Conservation (phyloP, 2,329 filamentous ascomycete species). For the Teratosphaeria viscida region DNA sequence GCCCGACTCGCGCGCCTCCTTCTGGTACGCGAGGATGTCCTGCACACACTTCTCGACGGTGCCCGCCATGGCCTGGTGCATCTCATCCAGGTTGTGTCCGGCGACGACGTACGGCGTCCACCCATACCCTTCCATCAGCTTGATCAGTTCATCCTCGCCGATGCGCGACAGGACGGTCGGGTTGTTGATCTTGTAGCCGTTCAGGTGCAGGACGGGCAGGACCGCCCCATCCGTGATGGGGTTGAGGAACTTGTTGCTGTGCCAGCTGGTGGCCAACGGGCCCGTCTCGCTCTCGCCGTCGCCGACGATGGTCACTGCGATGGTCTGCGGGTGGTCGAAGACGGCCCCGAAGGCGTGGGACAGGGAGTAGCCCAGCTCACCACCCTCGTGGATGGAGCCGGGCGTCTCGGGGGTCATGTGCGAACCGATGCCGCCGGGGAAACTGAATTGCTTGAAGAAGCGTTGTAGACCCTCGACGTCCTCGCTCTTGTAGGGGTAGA, state of each 20-base stretch:
- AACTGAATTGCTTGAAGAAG: constrained; percentile 78
- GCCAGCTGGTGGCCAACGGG: constrained; percentile 68
- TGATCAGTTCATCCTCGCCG: constrained; percentile 59
- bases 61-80: constrained; percentile 74
- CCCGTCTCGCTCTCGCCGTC: constrained; percentile 77
- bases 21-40: constrained; percentile 60
- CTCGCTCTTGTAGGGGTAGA: constrained; percentile 64
- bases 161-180: constrained; percentile 64
- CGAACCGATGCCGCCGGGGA: constrained; percentile 67
- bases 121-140: constrained; percentile 62
- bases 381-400: constrained; percentile 62
- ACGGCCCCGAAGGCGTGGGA: constrained; percentile 70
- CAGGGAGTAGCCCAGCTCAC: constrained; percentile 71
- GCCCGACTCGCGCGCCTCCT: constrained; percentile 58
- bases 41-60: constrained; percentile 62
- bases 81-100: constrained; percentile 59
- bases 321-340: constrained; percentile 64
- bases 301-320: constrained; percentile 67
- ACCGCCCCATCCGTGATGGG: constrained; percentile 69
- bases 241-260: constrained; percentile 73
- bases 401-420: constrained; percentile 73
- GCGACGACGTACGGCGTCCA: constrained; percentile 75
- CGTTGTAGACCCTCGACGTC: constrained; percentile 58
- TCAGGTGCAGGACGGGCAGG: constrained; percentile 65
- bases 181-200: constrained; percentile 81